Conservation (phyloP, 805 yeast species). For the Blastobotrys attinorum region DNA sequence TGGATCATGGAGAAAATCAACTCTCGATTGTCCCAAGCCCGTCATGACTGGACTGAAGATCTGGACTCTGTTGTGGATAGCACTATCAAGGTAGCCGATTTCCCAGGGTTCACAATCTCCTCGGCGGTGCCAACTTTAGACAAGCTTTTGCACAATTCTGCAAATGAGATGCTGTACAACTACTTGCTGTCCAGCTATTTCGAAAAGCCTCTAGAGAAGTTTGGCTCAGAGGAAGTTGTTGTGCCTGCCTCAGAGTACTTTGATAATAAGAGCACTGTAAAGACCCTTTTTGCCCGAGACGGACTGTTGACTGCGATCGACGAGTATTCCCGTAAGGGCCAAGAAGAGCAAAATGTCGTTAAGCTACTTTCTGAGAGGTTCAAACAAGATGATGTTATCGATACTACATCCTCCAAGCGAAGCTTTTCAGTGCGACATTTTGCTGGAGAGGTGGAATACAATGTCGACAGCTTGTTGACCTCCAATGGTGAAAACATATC, state of each 20-base stretch:
- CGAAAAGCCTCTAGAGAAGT: slow-evolving; percentile 31
- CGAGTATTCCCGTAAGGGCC: slow-evolving; percentile 31
- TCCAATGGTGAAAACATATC: slow-evolving; percentile 45
- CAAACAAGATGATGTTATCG: slow-evolving; percentile 20
- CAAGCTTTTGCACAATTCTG: slow-evolving; percentile 33
- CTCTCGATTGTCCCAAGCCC: slow-evolving; percentile 25
- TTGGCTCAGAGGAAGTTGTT: slow-evolving; percentile 35
- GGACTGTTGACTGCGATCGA: slow-evolving; percentile 33
- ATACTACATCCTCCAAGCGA: slow-evolving; percentile 27
- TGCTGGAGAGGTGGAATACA: slow-evolving; percentile 52
- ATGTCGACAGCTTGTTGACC: slow-evolving; percentile 42
- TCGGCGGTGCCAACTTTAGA: slow-evolving; percentile 30
- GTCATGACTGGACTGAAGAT: slow-evolving; percentile 13
- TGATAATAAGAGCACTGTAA: slow-evolving; percentile 49
- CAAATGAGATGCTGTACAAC: slow-evolving; percentile 34
- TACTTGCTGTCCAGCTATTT: slow-evolving; percentile 32
- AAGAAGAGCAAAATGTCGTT: slow-evolving; percentile 26
- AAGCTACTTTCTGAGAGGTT: slow-evolving; percentile 28
- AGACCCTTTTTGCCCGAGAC: slow-evolving; percentile 38
- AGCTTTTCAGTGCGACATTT: slow-evolving; percentile 49
- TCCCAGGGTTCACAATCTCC: slow-evolving; percentile 34
- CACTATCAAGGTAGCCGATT: slow-evolving; percentile 32
- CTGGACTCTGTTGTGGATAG: slow-evolving; percentile 24
- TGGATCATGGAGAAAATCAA: slow-evolving; percentile 34
- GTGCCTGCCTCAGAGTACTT: slow-evolving; percentile 49